These are phyloP conservation scores for Globisporangium echinulatum DNA, from an alignment of 352 stramenopile genomes.

Conservation along the genomic window DNA sequence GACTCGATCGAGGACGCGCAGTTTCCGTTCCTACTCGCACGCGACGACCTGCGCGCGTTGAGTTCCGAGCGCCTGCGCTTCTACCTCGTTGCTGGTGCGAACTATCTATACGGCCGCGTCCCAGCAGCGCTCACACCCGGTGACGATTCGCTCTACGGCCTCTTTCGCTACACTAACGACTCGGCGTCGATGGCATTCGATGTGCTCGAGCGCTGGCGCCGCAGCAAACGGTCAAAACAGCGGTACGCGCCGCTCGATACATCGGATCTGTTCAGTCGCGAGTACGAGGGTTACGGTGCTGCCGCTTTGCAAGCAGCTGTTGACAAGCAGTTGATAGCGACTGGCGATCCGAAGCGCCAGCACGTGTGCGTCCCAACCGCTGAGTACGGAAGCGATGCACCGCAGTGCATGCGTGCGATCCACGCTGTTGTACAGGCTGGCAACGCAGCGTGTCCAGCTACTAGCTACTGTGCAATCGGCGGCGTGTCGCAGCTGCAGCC, in stretches of 20 bases:
- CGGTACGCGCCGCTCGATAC: slow-evolving; percentile 50
- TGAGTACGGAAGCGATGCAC: slow-evolving; percentile 32
- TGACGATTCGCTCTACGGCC: slow-evolving; percentile 43
- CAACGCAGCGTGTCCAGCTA: slow-evolving; percentile 45
- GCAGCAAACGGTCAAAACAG: slow-evolving; percentile 50
- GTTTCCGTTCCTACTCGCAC: slow-evolving; percentile 51
- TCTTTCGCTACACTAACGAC: slow-evolving; percentile 45
- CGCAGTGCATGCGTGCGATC: slow-evolving; percentile 38
- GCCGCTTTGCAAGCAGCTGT: slow-evolving; percentile 16
- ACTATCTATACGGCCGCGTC: slow-evolving; percentile 52
- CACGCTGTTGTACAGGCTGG: slow-evolving; percentile 30
- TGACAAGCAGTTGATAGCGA: slow-evolving; percentile 21
- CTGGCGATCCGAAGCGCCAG: slow-evolving; percentile 16
- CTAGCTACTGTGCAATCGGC: slow-evolving; percentile 46
- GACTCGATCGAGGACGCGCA: slow-evolving; percentile 37
- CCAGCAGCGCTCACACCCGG: slow-evolving; percentile 41
- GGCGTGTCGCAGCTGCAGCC: slow-evolving; percentile 36
- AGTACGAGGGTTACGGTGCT: slow-evolving; percentile 39
- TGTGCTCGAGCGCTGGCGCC: slow-evolving; percentile 56
- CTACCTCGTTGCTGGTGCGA: slow-evolving; percentile 51
- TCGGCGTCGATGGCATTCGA: slow-evolving; percentile 52
- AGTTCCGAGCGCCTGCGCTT: slow-evolving; percentile 33
- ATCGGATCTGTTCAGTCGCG: slow-evolving; percentile 57
- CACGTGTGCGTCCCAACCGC: slow-evolving; percentile 38
- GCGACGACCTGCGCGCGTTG: slow-evolving; percentile 44